Percentiles rank a stretch among this genome's conserved stretches.
phyloP scores from a whole-genome alignment of 1,284 basidiomycete genomes.

The Malassezia sympodialis region DNA sequence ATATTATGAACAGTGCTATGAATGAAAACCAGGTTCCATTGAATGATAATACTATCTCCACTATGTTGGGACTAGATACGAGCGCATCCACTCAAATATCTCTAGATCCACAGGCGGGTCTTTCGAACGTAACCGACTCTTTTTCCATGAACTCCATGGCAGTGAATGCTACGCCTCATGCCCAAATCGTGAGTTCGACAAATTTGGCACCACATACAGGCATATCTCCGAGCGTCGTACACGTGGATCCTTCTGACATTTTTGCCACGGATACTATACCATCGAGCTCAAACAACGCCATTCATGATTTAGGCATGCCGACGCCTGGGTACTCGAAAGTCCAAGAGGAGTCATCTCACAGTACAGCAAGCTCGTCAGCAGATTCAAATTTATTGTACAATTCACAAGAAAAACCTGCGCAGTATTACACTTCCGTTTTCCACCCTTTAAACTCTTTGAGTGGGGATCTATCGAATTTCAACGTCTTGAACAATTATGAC shows the following conservation, averaged over 20 bases:
- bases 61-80: neutral
- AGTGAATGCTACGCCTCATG: neutral
- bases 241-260: slow-evolving; percentile 11
- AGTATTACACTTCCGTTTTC: slow-evolving; percentile 12
- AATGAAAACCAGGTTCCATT: neutral
- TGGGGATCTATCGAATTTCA: neutral
- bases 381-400: neutral
- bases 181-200: neutral
- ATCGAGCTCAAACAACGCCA: neutral
- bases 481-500: neutral
- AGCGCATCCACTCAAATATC: neutral
- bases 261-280: neutral
- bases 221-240: slow-evolving; percentile 5
- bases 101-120: neutral
- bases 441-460: slow-evolving; percentile 1
- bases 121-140: neutral
- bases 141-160: neutral
- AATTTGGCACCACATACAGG: neutral
- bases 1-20: neutral
- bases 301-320: neutral
- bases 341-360: neutral
- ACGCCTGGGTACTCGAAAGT: neutral
- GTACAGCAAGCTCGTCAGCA: neutral
- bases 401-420: neutral
- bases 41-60: neutral